phyloP scores from a whole-genome alignment of 2,329 filamentous ascomycete species.

The Alternaria rosae region DNA sequence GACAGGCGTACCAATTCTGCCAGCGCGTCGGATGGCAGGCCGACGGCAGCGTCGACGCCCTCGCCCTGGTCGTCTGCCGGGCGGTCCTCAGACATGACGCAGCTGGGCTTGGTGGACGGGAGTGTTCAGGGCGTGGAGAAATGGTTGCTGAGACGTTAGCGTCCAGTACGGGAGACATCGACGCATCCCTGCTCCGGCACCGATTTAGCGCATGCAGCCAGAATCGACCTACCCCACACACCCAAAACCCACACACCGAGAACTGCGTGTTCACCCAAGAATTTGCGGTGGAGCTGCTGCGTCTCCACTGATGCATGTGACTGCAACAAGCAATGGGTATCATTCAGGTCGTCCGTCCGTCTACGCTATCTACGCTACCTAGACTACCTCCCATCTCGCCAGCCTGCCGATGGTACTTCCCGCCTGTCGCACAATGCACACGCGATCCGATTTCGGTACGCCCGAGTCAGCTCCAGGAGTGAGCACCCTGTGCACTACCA shows the following conservation, averaged over 20 bases:
- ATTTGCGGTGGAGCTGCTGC: neutral
- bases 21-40: conserved; percentile 38
- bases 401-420: conserved; percentile 82
- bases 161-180: conserved; percentile 29
- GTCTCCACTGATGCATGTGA: conserved; percentile 2
- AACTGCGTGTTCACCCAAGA: conserved; percentile 8
- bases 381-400: conserved; percentile 76
- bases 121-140: conserved; percentile 23
- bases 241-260: conserved; percentile 7
- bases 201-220: conserved; percentile 25
- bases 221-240: conserved; percentile 13
- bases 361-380: neutral
- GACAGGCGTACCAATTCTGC: conserved; percentile 40
- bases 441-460: conserved; percentile 43
- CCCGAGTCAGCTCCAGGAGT: conserved; percentile 46
- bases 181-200: conserved; percentile 22
- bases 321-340: neutral
- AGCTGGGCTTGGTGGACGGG: conserved; percentile 26
- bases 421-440: conserved; percentile 83
- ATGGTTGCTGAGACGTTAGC: conserved; percentile 32
- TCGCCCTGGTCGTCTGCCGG: conserved; percentile 40
- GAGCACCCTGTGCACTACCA: conserved; percentile 68
- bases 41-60: conserved; percentile 34
- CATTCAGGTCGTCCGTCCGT: neutral
- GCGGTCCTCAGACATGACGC: conserved; percentile 48